Evolutionary conservation across 139 green algal species (phyloP), one percentile per base, ranked within the genome.

Genomic region (Coelastrella sp.): DNA sequence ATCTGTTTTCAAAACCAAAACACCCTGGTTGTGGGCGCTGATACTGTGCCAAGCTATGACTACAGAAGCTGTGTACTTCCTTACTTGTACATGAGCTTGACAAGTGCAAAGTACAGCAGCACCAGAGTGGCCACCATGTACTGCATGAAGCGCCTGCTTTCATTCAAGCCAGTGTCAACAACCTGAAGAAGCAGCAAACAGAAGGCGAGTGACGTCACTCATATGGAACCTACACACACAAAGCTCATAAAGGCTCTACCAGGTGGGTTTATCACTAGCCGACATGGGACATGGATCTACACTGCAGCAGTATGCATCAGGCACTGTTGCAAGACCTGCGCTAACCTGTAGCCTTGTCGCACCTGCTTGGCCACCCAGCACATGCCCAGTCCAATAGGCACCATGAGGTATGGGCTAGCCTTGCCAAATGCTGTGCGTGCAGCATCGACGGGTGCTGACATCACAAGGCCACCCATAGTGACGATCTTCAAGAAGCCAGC

Each of bases 401-500:
- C 80, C 80, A 95, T 66, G n/a, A 94, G 76, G 78, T 92, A 94
- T 0, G 76, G 85, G 57, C 56, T 75, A n/a, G n/a, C 20, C 90
- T 90, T 91, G 91, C 93, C 93, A 78, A 91, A 88, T 14, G 91
- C 90, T 5, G 93, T 95, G 57, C 93, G 68, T 6, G 89, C 82
- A 22, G 90, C 79, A 5, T 93, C 92, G 23, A 87, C 54, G 5
- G 94, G 94, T 11, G 94, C 92, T 3, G 57, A 81, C 3, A 77
- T 59, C 10, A 91, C 91, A 4, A 96, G 66, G 73, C 90, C 86
- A n/a, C 89, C 92, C 11, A 95, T 57, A 3, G 94, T 96, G 14
- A 96, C 58, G 81, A 96, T 95, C 89, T 95, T 96, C 0, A 96
- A 87, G 77, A 94, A 94, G 75, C 94, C 94, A 60, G 94, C 94